These are phyloP conservation scores for Leccinum obscurum DNA, from an alignment of 768 basidiomycete species.

Conservation along the genomic window DNA sequence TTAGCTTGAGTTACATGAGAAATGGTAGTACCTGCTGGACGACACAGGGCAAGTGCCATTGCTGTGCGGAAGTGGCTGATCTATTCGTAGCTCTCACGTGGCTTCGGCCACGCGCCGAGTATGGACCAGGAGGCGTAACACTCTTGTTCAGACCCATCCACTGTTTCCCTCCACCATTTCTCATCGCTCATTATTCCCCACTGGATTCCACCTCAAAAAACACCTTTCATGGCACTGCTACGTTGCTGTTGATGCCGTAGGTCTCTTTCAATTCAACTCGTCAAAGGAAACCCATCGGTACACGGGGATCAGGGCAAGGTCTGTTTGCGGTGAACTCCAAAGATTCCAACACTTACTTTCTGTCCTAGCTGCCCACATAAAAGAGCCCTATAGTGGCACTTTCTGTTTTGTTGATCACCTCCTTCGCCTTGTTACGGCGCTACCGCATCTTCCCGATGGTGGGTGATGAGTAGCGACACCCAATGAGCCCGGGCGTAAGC, in stretches of 20 bases:
- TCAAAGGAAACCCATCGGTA: neutral
- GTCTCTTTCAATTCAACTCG: neutral
- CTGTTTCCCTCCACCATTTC: slow-evolving; percentile 28
- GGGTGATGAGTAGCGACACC: slow-evolving; percentile 17
- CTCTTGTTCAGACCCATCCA: slow-evolving; percentile 35
- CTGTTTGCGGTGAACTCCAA: slow-evolving; percentile 11
- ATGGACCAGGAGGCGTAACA: slow-evolving; percentile 32
- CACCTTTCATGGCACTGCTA: neutral
- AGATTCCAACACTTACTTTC: slow-evolving; percentile 11
- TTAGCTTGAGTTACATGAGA: neutral
- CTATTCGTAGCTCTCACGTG: slow-evolving; percentile 30
- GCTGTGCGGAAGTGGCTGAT: slow-evolving; percentile 19
- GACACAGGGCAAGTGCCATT: neutral
- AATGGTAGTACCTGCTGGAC: neutral
- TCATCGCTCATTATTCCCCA: slow-evolving; percentile 26
- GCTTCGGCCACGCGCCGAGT: slow-evolving; percentile 31
- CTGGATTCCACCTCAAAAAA: slow-evolving; percentile 16
- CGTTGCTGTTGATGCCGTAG: neutral
- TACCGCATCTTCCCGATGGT: slow-evolving; percentile 23
- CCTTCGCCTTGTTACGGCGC: neutral
- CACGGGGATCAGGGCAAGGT: slow-evolving; percentile 30
- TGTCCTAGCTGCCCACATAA: neutral
- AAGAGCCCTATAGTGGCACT: neutral
- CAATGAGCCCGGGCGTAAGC: slow-evolving; percentile 4
- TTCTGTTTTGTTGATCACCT: slow-evolving; percentile 1